Evolutionary conservation across 1,139 yeast genomes (phyloP).

Genomic region (Hyphopichia burtonii): DNA sequence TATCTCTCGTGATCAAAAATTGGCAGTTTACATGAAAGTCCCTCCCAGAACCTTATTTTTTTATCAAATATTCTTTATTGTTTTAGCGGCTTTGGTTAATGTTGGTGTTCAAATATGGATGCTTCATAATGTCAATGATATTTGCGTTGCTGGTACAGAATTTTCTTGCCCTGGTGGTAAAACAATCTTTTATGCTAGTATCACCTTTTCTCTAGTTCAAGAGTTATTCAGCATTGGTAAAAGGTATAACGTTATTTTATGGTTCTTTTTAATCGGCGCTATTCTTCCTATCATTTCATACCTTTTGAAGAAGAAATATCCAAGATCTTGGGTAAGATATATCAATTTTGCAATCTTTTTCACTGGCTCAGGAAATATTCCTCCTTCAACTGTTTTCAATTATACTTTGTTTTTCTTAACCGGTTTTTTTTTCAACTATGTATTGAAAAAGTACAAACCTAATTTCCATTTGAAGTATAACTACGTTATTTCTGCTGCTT

Average conservation of each 20-base stretch:
- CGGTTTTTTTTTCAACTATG: constrained; percentile 52
- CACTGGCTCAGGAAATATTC: constrained; percentile 47
- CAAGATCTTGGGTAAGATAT: constrained; percentile 18
- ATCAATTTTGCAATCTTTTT: constrained; percentile 45
- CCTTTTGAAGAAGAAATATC: constrained; percentile 15
- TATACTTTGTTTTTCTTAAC: constrained; percentile 48
- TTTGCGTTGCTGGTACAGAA: constrained; percentile 8
- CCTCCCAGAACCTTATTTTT: constrained; percentile 54
- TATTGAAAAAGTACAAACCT: constrained; percentile 43
- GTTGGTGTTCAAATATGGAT: constrained; percentile 28
- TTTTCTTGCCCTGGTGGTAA: constrained; percentile 18
- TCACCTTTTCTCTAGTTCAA: constrained; percentile 18
- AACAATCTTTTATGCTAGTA: constrained; percentile 15
- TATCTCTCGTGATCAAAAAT: constrained; percentile 39
- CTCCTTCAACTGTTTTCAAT: constrained; percentile 55
- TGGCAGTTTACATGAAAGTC: constrained; percentile 54
- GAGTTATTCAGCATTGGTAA: constrained; percentile 39
- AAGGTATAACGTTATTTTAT: constrained; percentile 36
- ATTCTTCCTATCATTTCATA: constrained; percentile 30
- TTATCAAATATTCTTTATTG: constrained; percentile 17
- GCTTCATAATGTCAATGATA: constrained; percentile 11
- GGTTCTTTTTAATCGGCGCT: constrained; percentile 48
- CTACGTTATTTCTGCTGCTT: constrained; percentile 22
- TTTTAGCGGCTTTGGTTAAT: constrained; percentile 34
- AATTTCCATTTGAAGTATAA: constrained; percentile 21